These are phyloP conservation scores for Anisodus acutangulus DNA, from an alignment of 257 asterid genomes.

Conservation along the genomic window DNA sequence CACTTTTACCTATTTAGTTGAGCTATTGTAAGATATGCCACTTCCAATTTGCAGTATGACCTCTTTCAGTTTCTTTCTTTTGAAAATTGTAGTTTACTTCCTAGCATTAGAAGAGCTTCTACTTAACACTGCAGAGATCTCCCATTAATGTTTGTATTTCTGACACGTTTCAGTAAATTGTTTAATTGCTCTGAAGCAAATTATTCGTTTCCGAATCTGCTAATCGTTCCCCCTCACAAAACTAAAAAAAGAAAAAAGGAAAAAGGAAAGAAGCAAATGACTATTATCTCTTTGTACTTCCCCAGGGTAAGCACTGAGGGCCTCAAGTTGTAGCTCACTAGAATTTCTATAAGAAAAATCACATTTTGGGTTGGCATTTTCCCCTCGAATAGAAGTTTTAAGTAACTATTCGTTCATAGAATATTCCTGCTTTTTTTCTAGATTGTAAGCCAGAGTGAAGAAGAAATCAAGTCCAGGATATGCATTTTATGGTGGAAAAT, in stretches of 20 bases:
- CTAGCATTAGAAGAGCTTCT: slow-evolving; percentile 6
- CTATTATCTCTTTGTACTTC: background rate
- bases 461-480: slow-evolving; percentile 9
- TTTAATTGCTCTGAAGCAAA: slow-evolving; percentile 16
- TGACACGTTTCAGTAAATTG: background rate
- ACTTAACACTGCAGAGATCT: slow-evolving; percentile 15
- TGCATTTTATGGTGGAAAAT: background rate
- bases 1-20: background rate
- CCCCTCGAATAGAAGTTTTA: too few species aligned
- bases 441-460: too few species aligned
- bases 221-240: background rate
- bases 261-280: background rate
- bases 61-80: background rate
- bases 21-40: background rate
- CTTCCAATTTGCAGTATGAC: slow-evolving; percentile 2
- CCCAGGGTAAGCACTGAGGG: slow-evolving; percentile 1
- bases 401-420: too few species aligned
- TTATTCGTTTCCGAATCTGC: background rate
- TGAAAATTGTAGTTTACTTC: background rate
- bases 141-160: slow-evolving; percentile 2
- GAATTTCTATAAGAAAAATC: too few species aligned
- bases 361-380: too few species aligned
- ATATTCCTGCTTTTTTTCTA: too few species aligned
- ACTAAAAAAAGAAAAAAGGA: background rate
- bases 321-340: background rate